Evolutionary conservation across 2,329 filamentous ascomycete species (phyloP).

Genomic region (Botryotinia narcissicola): DNA sequence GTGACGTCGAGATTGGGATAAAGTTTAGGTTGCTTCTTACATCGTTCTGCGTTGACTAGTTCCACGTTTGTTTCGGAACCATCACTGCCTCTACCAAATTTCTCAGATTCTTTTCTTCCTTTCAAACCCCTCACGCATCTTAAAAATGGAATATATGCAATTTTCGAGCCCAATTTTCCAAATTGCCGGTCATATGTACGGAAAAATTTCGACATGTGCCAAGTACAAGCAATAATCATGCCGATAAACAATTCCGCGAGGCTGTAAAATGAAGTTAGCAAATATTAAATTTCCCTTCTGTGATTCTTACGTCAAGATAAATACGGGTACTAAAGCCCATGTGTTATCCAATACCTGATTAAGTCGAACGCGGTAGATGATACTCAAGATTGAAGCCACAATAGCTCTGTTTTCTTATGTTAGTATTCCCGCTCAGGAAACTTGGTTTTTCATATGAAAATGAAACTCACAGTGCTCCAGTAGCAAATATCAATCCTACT

Average conservation of each 20-base stretch:
- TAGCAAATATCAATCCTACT: background rate
- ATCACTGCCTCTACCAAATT: background rate
- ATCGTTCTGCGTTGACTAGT: background rate
- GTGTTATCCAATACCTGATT: background rate
- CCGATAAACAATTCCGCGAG: background rate
- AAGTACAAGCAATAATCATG: background rate
- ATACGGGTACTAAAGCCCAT: background rate
- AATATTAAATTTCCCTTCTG: background rate
- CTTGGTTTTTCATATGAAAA: background rate
- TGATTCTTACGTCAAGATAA: background rate
- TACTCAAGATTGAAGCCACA: background rate
- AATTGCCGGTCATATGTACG: background rate
- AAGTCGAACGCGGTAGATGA: background rate
- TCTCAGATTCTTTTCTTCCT: background rate
- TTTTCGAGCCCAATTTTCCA: background rate
- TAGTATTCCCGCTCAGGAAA: background rate
- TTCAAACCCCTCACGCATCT: background rate
- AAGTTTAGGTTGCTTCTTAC: background rate
- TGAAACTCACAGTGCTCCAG: background rate
- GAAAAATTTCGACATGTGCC: slow-evolving; percentile 1
- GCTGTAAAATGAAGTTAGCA: background rate
- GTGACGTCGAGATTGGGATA: background rate
- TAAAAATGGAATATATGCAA: background rate
- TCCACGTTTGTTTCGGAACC: background rate
- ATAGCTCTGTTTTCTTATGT: background rate